phyloP scores from a whole-genome alignment of 192 early-diverging fungal genomes.

The Gorgonomyces haynaldii region DNA sequence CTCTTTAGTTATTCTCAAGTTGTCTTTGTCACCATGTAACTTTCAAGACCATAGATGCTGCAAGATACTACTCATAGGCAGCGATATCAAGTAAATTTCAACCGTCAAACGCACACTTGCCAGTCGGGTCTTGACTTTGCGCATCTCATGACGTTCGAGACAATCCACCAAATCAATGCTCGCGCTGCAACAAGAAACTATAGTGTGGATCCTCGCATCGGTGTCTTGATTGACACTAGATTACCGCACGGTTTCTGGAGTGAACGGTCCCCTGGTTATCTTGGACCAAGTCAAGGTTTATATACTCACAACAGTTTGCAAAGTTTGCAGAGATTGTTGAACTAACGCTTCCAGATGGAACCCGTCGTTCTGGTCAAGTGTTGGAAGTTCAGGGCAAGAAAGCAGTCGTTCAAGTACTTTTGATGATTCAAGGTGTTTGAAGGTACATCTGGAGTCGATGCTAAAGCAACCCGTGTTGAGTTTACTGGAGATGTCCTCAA shows the following conservation, averaged over 20 bases:
- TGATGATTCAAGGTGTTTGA: constrained; percentile 69
- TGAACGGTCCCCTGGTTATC: constrained; percentile 97
- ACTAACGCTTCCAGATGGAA: constrained; percentile 92
- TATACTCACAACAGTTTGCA: constrained; percentile 57
- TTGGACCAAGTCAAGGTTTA: constrained; percentile 93
- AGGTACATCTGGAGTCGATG: constrained; percentile 92
- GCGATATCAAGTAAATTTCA: no score
- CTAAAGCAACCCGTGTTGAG: constrained; percentile 87
- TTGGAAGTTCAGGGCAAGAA: constrained; percentile 93
- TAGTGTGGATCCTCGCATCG: constrained; percentile 70
- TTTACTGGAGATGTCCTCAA: constrained; percentile 93
- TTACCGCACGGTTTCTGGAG: constrained; percentile 92
- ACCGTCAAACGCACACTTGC: no score
- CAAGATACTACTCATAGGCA: no score
- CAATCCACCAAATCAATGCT: no score
- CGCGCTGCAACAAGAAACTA: constrained; percentile 86
- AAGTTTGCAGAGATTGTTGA: constrained; percentile 96
- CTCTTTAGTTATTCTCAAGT: no score
- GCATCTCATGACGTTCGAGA: no score
- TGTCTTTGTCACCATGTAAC: no score
- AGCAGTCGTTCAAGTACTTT: constrained; percentile 79
- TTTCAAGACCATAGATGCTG: no score
- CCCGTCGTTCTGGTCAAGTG: constrained; percentile 89
- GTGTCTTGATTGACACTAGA: constrained; percentile 55
- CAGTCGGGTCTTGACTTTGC: no score